Percentiles rank a stretch among this genome's conserved stretches.
phyloP scores from a whole-genome alignment of 495 filamentous ascomycete species.

The Xylaria acuta region DNA sequence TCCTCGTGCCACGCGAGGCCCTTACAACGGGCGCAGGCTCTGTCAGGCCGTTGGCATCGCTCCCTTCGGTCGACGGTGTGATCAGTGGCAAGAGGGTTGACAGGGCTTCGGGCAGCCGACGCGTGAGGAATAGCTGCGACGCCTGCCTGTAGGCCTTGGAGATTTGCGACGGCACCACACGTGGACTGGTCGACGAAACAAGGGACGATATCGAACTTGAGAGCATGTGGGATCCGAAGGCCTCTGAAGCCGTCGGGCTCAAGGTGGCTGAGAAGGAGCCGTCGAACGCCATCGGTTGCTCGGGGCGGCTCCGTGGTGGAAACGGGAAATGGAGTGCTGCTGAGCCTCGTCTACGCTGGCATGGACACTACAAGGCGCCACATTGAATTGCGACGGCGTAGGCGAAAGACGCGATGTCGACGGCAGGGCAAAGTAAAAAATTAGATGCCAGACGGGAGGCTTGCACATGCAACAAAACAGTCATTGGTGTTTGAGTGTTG shows the following conservation, averaged over 20 bases:
- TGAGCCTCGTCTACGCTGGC: conserved; percentile 27
- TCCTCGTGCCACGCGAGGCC: conserved; percentile 76
- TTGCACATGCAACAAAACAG: conserved; percentile 32
- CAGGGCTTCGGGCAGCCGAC: conserved; percentile 87
- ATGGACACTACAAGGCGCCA: conserved; percentile 25
- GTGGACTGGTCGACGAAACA: conserved; percentile 56
- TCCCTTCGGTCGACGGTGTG: conserved; percentile 48
- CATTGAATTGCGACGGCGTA: conserved; percentile 14
- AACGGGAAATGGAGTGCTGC: conserved; percentile 5
- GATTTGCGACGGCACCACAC: conserved; percentile 65
- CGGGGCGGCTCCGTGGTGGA: conserved; percentile 1
- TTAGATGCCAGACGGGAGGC: conserved; percentile 11
- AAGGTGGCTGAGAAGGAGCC: conserved; percentile 47
- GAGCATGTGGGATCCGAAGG: conserved; percentile 45
- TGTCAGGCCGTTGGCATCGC: conserved; percentile 40
- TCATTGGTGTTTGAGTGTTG: conserved; percentile 5
- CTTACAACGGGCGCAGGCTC: conserved; percentile 72
- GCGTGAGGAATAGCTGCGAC: conserved; percentile 89
- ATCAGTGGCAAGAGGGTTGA: conserved; percentile 81
- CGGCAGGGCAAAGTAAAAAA: conserved; percentile 17
- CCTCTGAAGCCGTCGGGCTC: conserved; percentile 40
- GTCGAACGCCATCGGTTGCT: conserved; percentile 47
- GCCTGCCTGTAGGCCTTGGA: conserved; percentile 89
- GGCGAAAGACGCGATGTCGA: conserved; percentile 16
- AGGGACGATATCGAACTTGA: conserved; percentile 56